These are phyloP conservation scores for Phytopythium boreale DNA, from an alignment of 352 stramenopile species.

Conservation along the genomic window DNA sequence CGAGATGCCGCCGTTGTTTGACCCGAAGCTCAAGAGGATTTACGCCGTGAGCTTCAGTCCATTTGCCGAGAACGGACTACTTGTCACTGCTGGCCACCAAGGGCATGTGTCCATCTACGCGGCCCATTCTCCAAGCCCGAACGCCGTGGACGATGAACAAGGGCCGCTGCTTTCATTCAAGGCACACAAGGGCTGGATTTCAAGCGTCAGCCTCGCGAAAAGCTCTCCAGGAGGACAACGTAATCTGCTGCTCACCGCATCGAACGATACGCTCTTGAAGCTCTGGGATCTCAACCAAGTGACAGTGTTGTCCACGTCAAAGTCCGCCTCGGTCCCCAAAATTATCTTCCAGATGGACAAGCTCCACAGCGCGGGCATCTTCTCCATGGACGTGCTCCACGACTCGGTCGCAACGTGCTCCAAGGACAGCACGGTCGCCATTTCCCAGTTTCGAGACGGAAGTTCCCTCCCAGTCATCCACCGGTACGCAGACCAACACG, in stretches of 20 bases:
- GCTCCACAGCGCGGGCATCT: constrained; percentile 47
- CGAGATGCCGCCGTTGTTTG: constrained; percentile 15
- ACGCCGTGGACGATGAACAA: constrained; percentile 10
- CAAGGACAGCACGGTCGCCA: constrained; percentile 39
- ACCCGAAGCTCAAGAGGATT: constrained; percentile 36
- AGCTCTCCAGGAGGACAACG: constrained; percentile 11
- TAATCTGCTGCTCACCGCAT: constrained; percentile 43
- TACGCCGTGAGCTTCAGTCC: constrained; percentile 47
- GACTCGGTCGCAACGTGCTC: constrained; percentile 44
- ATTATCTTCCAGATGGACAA: constrained; percentile 23
- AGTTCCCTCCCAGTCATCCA: constrained; percentile 13
- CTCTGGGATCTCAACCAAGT: constrained; percentile 54
- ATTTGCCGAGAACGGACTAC: constrained; percentile 32
- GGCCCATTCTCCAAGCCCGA: background rate
- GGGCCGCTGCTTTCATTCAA: constrained; percentile 50
- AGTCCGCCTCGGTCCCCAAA: constrained; percentile 13
- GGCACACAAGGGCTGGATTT: constrained; percentile 51
- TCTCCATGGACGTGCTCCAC: constrained; percentile 34
- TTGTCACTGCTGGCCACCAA: constrained; percentile 38
- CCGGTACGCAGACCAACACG: constrained; percentile 32
- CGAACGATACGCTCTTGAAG: constrained; percentile 49
- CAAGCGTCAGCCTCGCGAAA: constrained; percentile 35
- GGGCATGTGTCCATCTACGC: constrained; percentile 49
- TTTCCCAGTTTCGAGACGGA: constrained; percentile 27
- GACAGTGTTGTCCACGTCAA: constrained; percentile 8